A percentile compares a stretch with the other conserved stretches of the same genome.
These are phyloP conservation scores for Xylariaceae sp. DNA, from an alignment of 2,329 filamentous ascomycete species.

Conservation along the genomic window DNA sequence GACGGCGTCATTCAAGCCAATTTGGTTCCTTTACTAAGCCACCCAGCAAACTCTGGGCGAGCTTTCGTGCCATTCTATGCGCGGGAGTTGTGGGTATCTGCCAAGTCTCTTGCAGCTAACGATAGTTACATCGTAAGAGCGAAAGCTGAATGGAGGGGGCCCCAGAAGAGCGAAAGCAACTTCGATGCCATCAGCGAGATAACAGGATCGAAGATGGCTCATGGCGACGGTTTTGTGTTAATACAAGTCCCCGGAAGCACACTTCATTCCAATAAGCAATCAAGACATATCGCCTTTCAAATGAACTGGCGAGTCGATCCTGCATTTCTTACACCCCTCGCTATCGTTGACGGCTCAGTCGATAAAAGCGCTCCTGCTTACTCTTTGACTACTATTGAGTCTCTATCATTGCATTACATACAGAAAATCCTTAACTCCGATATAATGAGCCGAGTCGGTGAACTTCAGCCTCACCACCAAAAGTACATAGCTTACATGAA, in stretches of 20 bases:
- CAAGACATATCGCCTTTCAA: constrained; percentile 14
- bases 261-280: constrained; percentile 1
- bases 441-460: not conserved
- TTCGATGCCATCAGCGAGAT: constrained; percentile 12
- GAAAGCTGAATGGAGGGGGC: constrained; percentile 7
- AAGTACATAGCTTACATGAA: constrained; percentile 13
- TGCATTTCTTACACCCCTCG: constrained; percentile 1
- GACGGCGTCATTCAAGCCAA: constrained; percentile 18
- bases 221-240: constrained; percentile 12
- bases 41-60: not conserved
- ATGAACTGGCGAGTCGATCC: constrained; percentile 16
- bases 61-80: constrained; percentile 15
- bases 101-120: constrained; percentile 7
- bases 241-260: constrained; percentile 8
- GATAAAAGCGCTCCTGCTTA: constrained; percentile 6
- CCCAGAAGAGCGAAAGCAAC: constrained; percentile 11
- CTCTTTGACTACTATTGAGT: constrained; percentile 13
- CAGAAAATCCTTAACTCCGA: constrained; percentile 7
- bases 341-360: constrained; percentile 8
- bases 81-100: constrained; percentile 13
- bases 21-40: constrained; percentile 10
- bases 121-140: constrained; percentile 10
- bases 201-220: constrained; percentile 9
- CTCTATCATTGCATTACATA: constrained; percentile 14
- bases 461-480: constrained; percentile 12